phyloP scores from a whole-genome alignment of 371 early-diverging fungal genomes.

The Rhizopus microsporus region DNA sequence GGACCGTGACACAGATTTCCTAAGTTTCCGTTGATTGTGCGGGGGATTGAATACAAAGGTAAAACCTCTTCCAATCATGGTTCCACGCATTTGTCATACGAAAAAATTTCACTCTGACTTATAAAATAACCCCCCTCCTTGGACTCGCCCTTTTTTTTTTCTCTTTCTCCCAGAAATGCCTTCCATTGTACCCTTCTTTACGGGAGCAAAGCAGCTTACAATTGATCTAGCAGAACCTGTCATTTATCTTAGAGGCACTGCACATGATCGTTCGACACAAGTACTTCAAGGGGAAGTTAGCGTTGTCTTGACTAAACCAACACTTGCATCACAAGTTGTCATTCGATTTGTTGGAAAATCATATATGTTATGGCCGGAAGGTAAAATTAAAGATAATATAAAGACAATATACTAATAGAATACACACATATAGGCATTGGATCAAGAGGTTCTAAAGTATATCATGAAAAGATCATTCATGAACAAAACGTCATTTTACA shows the following conservation, averaged over 20 bases:
- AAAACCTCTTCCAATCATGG: too few relatives aligned
- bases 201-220: conserved; percentile 40
- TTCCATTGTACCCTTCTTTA: conserved; percentile 38
- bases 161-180: conserved; percentile 24
- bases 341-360: conserved; percentile 45
- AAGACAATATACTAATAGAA: neutral
- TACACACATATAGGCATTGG: conserved; percentile 31
- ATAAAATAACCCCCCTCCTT: too few relatives aligned
- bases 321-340: conserved; percentile 26
- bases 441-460: conserved; percentile 36
- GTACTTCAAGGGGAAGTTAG: conserved; percentile 48
- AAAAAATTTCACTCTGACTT: too few relatives aligned
- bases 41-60: too few relatives aligned
- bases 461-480: conserved; percentile 48
- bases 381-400: conserved; percentile 18
- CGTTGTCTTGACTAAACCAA: conserved; percentile 41
- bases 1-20: too few relatives aligned
- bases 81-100: too few relatives aligned
- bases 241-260: conserved; percentile 38
- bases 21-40: too few relatives aligned
- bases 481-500: conserved; percentile 47
- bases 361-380: conserved; percentile 51
- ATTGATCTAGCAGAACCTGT: conserved; percentile 54
- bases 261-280: conserved; percentile 35
- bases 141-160: conserved; percentile 1